Conservation (phyloP, 2,329 filamentous ascomycete genomes). For the Xylaria sp. region DNA sequence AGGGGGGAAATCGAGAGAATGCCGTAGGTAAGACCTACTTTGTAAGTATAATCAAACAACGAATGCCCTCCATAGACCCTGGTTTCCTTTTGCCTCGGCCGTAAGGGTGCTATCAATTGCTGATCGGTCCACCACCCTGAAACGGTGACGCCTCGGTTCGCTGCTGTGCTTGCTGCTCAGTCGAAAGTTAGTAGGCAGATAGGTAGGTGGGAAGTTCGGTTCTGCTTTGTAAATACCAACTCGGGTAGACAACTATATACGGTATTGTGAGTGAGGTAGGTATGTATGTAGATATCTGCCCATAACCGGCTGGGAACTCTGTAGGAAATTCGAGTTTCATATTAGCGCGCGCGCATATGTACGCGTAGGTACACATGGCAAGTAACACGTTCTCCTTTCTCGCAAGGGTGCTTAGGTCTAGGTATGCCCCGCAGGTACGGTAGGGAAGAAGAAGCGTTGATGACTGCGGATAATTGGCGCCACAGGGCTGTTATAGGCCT, state of each 20-base stretch:
- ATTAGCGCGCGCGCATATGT: not conserved
- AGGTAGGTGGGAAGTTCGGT: too few species aligned
- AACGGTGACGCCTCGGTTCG: constrained; percentile 21
- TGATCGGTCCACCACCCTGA: constrained; percentile 29
- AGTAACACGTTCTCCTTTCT: not conserved
- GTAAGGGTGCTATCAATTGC: not conserved
- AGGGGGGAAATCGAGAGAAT: too few species aligned
- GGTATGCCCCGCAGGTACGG: not conserved
- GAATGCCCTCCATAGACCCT: not conserved
- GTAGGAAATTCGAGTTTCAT: not conserved
- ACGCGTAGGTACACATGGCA: not conserved
- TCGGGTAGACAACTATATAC: too few species aligned
- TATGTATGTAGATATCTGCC: not conserved
- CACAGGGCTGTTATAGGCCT: not conserved
- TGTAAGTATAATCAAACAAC: not conserved
- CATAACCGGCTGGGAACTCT: not conserved
- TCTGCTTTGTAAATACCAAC: too few species aligned
- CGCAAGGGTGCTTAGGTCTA: not conserved
- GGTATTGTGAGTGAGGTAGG: not conserved
- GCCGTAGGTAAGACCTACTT: not conserved
- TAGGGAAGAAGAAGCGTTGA: not conserved
- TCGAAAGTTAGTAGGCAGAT: not conserved
- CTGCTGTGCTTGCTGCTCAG: not conserved
- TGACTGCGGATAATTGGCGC: not conserved
- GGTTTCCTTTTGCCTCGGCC: constrained; percentile 11